phyloP scores from a whole-genome alignment of 345 rosid genomes.

The Camelina sativa region DNA sequence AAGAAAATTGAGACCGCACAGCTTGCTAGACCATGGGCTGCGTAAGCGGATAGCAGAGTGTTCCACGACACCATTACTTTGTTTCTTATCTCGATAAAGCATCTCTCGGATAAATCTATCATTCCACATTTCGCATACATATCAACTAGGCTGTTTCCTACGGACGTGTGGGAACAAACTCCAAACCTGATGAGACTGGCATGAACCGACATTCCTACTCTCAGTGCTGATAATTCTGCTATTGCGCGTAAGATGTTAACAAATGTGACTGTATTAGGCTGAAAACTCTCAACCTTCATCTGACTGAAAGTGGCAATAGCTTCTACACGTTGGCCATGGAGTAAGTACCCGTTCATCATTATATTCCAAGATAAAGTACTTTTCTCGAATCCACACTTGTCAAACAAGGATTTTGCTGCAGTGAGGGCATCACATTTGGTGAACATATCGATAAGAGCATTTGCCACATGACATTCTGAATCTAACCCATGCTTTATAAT shows the following conservation, averaged over 20 bases:
- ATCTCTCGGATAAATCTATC: conserved; percentile 49
- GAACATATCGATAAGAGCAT: conserved; percentile 64
- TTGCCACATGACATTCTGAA: conserved; percentile 51
- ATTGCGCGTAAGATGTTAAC: conserved; percentile 59
- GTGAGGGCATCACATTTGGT: conserved; percentile 58
- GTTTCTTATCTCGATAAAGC: conserved; percentile 52
- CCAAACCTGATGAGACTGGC: conserved; percentile 55
- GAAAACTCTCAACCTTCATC: conserved; percentile 53
- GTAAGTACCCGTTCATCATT: conserved; percentile 59
- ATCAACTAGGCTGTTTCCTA: conserved; percentile 61
- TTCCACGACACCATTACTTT: conserved; percentile 62
- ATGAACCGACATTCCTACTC: conserved; percentile 59
- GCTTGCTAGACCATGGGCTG: conserved; percentile 57
- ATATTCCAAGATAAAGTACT: conserved; percentile 63
- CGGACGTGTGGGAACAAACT: conserved; percentile 37
- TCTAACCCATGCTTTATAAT: conserved; percentile 56
- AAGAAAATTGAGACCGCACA: conserved; percentile 57
- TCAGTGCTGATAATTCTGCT: conserved; percentile 48
- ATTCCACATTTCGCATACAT: conserved; percentile 74
- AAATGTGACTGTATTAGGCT: conserved; percentile 52
- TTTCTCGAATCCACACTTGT: conserved; percentile 44
- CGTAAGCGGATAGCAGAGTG: conserved; percentile 65
- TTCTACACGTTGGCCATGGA: conserved; percentile 57
- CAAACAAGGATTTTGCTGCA: conserved; percentile 53
- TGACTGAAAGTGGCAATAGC: conserved; percentile 51